Conservation (phyloP, 2,329 filamentous ascomycete species). For the Ambrosiella cleistominuta region DNA sequence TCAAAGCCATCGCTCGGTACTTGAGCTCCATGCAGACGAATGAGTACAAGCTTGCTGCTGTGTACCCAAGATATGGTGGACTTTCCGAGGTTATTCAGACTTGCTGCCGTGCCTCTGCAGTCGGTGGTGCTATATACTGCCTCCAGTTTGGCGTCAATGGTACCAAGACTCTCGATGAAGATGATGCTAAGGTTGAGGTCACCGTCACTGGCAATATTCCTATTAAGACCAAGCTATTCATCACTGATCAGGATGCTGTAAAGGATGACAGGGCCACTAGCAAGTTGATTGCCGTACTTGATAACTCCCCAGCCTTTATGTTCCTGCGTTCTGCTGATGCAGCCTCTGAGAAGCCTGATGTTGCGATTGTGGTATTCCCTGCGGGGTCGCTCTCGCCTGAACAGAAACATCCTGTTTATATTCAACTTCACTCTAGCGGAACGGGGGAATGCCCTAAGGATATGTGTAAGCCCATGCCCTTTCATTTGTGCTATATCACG, state of each 20-base stretch:
- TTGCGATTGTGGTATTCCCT: constrained; percentile 52
- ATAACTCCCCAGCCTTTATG: constrained; percentile 43
- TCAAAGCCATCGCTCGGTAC: constrained; percentile 61
- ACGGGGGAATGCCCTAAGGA: constrained; percentile 76
- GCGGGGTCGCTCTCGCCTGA: constrained; percentile 26
- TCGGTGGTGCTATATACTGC: constrained; percentile 82
- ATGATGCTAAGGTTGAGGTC: constrained; percentile 14
- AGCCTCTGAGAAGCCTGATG: constrained; percentile 57
- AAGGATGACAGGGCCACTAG: constrained; percentile 2
- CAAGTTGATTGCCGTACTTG: constrained; percentile 47
- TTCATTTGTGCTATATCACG: constrained; percentile 14
- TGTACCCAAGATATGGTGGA: constrained; percentile 87
- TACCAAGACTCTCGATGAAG: constrained; percentile 14
- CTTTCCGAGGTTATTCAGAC: constrained; percentile 80
- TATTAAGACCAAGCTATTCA: constrained; percentile 36
- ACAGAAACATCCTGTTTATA: constrained; percentile 34
- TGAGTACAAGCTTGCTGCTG: constrained; percentile 72
- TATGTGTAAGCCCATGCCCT: constrained; percentile 58
- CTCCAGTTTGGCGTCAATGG: constrained; percentile 50
- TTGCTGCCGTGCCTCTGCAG: constrained; percentile 73
- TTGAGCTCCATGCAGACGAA: constrained; percentile 74
- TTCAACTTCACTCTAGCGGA: constrained; percentile 66
- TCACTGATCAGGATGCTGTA: constrained; percentile 21
- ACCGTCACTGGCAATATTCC: constrained; percentile 20
- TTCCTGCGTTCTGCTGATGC: constrained; percentile 53